Conservation (phyloP, 2,329 filamentous ascomycete genomes). For the Aspergillus piperis region DNA sequence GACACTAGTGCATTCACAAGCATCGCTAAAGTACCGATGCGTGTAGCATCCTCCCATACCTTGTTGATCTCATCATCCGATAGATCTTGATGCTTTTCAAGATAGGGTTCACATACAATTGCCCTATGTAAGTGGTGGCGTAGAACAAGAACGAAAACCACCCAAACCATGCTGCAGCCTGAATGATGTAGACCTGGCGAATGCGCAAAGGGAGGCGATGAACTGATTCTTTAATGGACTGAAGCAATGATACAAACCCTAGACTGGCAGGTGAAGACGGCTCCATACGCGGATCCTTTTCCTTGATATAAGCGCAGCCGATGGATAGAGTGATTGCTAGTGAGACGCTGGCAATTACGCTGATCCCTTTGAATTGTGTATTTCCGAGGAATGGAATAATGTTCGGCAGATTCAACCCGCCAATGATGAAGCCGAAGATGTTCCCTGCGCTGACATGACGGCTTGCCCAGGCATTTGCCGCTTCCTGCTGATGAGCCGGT, state of each 20-base stretch:
- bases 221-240: constrained; percentile 72
- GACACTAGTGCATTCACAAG: constrained; percentile 85
- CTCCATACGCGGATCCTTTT: constrained; percentile 76
- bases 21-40: constrained; percentile 82
- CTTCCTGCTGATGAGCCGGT: constrained; percentile 87
- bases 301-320: constrained; percentile 68
- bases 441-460: constrained; percentile 83
- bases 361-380: constrained; percentile 89
- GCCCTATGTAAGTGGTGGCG: constrained; percentile 86
- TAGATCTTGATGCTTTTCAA: constrained; percentile 73
- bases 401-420: constrained; percentile 75
- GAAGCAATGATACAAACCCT: constrained; percentile 76
- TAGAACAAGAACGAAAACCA: constrained; percentile 96
- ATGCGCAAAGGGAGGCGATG: constrained; percentile 78
- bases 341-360: constrained; percentile 78
- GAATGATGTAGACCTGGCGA: constrained; percentile 73
- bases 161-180: constrained; percentile 86
- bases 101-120: constrained; percentile 83
- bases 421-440: constrained; percentile 84
- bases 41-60: constrained; percentile 79
- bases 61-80: constrained; percentile 71
- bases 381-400: constrained; percentile 76
- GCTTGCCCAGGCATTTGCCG: constrained; percentile 90
- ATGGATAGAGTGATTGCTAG: constrained; percentile 69
- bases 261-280: constrained; percentile 59